phyloP scores from a whole-genome alignment of 164 flowering plant genomes.

The grape (Vitis vinifera) region DNA sequence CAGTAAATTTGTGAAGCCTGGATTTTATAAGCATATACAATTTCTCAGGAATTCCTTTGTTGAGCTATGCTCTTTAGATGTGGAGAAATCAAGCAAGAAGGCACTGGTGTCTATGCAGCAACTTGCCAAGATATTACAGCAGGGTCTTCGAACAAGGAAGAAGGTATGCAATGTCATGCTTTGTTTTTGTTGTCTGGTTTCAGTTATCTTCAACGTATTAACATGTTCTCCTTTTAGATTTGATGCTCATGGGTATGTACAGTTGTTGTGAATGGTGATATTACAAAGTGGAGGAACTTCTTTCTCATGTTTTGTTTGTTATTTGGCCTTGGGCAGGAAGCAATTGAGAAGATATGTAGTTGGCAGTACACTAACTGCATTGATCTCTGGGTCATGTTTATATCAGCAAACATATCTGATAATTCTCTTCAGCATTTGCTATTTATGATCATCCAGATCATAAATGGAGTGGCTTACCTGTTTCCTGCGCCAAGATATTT shows the following conservation, averaged over 20 bases:
- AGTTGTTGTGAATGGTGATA: neutral
- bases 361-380: slow-evolving; percentile 79
- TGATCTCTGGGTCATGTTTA: slow-evolving; percentile 83
- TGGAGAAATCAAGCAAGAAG: slow-evolving; percentile 52
- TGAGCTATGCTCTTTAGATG: slow-evolving; percentile 72
- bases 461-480: slow-evolving; percentile 69
- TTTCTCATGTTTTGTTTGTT: slow-evolving; percentile 2
- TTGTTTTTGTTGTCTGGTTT: neutral
- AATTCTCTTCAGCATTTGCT: slow-evolving; percentile 65
- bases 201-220: neutral
- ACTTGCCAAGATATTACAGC: slow-evolving; percentile 65
- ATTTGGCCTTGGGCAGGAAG: slow-evolving; percentile 56
- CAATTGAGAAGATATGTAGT: slow-evolving; percentile 59
- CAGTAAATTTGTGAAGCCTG: slow-evolving; percentile 55
- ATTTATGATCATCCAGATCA: slow-evolving; percentile 58
- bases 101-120: slow-evolving; percentile 54
- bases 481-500: slow-evolving; percentile 82
- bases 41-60: slow-evolving; percentile 59
- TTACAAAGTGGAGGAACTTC: neutral
- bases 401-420: slow-evolving; percentile 54
- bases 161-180: slow-evolving; percentile 46
- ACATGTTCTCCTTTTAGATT: neutral
- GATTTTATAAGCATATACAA: slow-evolving; percentile 42
- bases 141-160: slow-evolving; percentile 56
- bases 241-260: neutral